Evolutionary conservation across 345 rosid species (phyloP), one percentile per base, ranked within the genome.

Genomic region (Camelina neglecta): DNA sequence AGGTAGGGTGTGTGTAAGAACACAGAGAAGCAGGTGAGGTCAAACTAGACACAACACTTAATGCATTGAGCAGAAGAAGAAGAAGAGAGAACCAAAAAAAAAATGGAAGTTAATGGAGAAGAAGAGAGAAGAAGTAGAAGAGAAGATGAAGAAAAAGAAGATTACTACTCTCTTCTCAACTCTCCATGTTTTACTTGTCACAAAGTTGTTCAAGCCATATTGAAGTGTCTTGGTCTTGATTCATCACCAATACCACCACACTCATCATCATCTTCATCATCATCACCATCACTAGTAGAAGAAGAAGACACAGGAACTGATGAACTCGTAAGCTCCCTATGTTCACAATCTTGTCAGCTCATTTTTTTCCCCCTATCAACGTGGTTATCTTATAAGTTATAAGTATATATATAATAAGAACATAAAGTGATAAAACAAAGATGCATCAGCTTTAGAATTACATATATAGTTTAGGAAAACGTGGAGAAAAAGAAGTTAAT

Each of bases 21-120:
- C 67, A 64, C 65, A 76, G 71, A 31, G 67, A 57, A 49, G 67
- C 72, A 77, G 72, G 76, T 77, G 21, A 77, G 67, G 80, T 70
- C 60, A 70, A 70, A 71, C 39, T 60, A 56, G 60, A 76, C 66
- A 70, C 59, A 65, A 64, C 47, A 71, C 16, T 77, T 71, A 71
- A 64, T 77, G 80, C 76, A 50, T 65, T 71, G 39, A 64, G 66
- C 75, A 76, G 71, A 38, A 62, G 71, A 42, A 59, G 68, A 67
- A 60, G 79, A 74, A 47, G 66, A 65, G 29, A 6, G 11, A 10
- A 51, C 6, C 71, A 23, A 29, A 11, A 24, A 2, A 55, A 64
- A 76, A 23, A 77, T 77, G 81, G 68, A 71, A 77, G 67, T 71
- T 39, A 65, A 71, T 8, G 68, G 67, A 65, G 67, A 77, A 26